Conservation (phyloP, 176 grass and related monocot species). For the Metroxylon sagu region DNA sequence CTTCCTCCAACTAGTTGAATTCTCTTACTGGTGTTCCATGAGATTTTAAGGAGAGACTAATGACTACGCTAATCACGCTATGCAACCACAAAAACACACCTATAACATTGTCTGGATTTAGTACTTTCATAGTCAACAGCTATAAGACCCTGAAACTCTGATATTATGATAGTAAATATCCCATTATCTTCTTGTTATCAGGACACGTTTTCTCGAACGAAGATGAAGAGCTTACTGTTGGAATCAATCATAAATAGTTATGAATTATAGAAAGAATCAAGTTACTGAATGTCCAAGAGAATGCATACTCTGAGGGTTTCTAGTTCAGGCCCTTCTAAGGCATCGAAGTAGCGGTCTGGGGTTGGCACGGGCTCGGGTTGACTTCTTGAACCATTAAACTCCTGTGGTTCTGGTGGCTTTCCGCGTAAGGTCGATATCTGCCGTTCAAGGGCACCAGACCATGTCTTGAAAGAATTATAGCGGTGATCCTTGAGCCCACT, state of each 20-base stretch:
- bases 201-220: too few species aligned
- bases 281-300: background rate
- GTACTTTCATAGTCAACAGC: too few species aligned
- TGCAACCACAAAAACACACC: too few species aligned
- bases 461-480: slow-evolving; percentile 89
- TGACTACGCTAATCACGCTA: too few species aligned
- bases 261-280: background rate
- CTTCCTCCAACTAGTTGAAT: too few species aligned
- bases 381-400: background rate
- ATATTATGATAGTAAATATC: too few species aligned
- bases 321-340: slow-evolving; percentile 86
- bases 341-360: slow-evolving; percentile 73
- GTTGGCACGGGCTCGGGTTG: background rate
- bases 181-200: too few species aligned
- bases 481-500: slow-evolving; percentile 37
- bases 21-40: too few species aligned
- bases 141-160: too few species aligned
- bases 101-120: too few species aligned
- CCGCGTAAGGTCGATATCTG: slow-evolving; percentile 61
- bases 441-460: slow-evolving; percentile 68
- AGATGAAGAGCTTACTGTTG: background rate
- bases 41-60: too few species aligned
- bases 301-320: slow-evolving; percentile 55
- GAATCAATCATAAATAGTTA: background rate
- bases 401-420: slow-evolving; percentile 24